Base-by-base conservation (phyloP, 1,284 basidiomycete species). In the Leucoagaricus sp. region DNA sequence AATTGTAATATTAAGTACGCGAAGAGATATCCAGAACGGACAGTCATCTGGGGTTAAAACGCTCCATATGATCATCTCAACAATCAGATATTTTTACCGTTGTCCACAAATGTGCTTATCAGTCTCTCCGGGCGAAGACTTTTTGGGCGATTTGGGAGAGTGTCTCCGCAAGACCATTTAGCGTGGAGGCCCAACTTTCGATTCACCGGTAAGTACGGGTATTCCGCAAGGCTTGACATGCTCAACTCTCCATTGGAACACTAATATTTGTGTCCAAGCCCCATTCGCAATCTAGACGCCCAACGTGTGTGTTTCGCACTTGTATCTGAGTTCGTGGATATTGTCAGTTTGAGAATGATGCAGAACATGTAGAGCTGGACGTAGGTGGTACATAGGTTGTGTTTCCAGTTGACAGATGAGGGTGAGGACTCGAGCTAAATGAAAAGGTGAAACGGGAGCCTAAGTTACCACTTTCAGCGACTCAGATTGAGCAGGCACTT, bases 341-440 rank as follows among this genome's bases (percentile, higher is more conserved):
- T 15, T 17, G 28, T 26, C 28, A 12, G 2, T 36, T 36, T 10
- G 17, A 17, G 34, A 49, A 49, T 49, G 53, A 49, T 49, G 45
- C 21, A 21, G 25, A 19, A 21, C 40, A 36, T 36, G 19, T 33
- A 33, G 28, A 17, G 26, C 21, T 17, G 28, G 17, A 42, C 12
- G 33, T 17, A 42, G 28, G 15, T 46, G 31, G 28, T 46, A n/a
- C 45, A 23, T 36, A 28, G 7, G 23, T 25, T 42, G 19, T 21
- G 47, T 54, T 48, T 54, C 53, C 17, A 29, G 13, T 33, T 55
- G 53, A 55, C 53, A 55, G 53, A 46, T 55, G 36, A n/a, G 51
- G 33, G 28, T 52, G 19, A 17, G 45, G 25, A 48, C 53, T 48
- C 53, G 34, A 36, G 36, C 44, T 48, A 33, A 42, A 55, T 55